Conservation (phyloP, 1,284 basidiomycete genomes). For the Cerioporus squamosus region DNA sequence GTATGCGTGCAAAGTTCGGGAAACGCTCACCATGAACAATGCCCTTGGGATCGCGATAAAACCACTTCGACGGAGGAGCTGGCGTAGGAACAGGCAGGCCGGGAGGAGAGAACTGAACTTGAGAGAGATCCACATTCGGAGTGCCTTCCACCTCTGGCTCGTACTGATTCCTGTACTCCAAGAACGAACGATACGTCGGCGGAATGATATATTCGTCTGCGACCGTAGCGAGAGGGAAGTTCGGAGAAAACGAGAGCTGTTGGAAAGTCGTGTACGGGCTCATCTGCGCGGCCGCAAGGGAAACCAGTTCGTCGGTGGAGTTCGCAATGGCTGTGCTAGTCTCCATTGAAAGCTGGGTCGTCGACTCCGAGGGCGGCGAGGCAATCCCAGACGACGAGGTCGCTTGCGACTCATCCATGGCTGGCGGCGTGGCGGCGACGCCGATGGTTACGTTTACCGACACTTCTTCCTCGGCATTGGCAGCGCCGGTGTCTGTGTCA, state of each 20-base stretch:
- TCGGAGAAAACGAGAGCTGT: slow-evolving; percentile 81
- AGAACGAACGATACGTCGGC: slow-evolving; percentile 80
- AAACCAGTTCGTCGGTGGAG: slow-evolving; percentile 65
- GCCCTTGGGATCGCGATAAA: slow-evolving; percentile 79
- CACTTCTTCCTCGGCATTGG: slow-evolving; percentile 57
- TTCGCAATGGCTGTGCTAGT: slow-evolving; percentile 28
- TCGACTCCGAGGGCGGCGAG: slow-evolving; percentile 22
- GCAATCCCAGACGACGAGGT: slow-evolving; percentile 6
- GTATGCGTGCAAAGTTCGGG: not conserved
- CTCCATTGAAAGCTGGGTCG: slow-evolving; percentile 25
- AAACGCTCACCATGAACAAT: slow-evolving; percentile 69
- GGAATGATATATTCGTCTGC: slow-evolving; percentile 89
- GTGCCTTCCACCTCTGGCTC: slow-evolving; percentile 57
- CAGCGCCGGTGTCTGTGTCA: slow-evolving; percentile 40
- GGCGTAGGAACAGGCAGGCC: slow-evolving; percentile 73
- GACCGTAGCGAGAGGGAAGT: slow-evolving; percentile 82
- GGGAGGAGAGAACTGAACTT: slow-evolving; percentile 75
- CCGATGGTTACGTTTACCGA: slow-evolving; percentile 68
- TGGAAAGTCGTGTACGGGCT: slow-evolving; percentile 89
- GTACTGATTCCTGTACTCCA: slow-evolving; percentile 65
- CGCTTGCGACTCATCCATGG: slow-evolving; percentile 11
- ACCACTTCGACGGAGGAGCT: slow-evolving; percentile 73
- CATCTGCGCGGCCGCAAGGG: slow-evolving; percentile 68
- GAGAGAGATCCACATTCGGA: slow-evolving; percentile 51
- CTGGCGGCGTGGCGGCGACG: slow-evolving; percentile 50